Base-by-base conservation (phyloP, 345 rosid genomes). In the Citrus trifoliata region DNA sequence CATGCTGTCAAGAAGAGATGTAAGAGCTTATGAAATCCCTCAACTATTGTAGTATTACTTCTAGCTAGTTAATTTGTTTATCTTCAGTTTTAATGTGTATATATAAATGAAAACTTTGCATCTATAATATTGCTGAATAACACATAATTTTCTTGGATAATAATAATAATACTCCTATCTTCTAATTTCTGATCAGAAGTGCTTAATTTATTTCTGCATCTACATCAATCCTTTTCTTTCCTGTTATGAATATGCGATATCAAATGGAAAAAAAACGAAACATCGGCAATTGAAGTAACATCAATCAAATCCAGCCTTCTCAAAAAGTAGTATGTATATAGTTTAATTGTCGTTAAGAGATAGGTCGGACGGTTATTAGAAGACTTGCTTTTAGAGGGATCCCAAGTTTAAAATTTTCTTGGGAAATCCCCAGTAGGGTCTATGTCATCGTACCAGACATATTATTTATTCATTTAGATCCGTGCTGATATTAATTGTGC, bases 1-100 rank as follows among this genome's bases (percentile, higher is more conserved):
- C 62, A 33, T 22, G 63, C 63, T 7, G 12, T 22, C 33, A 86
- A 81, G 81, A 88, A 82, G 69, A 87, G 92, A 79, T 80, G 93
- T 51, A 85, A 80, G 76, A 89, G 91, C 68, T 76, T 78, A 4
- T 87, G 83, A 87, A 60, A 28, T 63, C 28, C 48, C 38, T 73
- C n/a, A 1, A 35, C 21, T 25, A 14, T 18, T 72, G 37, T 56
- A 9, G 7, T 16, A 72, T 10, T 21, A 12, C 37, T 53, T 19
- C 35, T 46, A 24, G 22, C 35, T 46, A 24, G 22, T 73, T 73
- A 3, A 13, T 9, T 22, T n/a, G 55, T 10, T 55, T 21, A 74
- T n/a, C 58, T 61, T 38, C 63, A 35, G 63, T 37, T 72, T n/a
- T 58, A 46, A 32, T 73, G 32, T 16, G 27, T 74, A 38, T 74